Conservation (phyloP, 2,329 filamentous ascomycete genomes). For the Cladosporium sp. region DNA sequence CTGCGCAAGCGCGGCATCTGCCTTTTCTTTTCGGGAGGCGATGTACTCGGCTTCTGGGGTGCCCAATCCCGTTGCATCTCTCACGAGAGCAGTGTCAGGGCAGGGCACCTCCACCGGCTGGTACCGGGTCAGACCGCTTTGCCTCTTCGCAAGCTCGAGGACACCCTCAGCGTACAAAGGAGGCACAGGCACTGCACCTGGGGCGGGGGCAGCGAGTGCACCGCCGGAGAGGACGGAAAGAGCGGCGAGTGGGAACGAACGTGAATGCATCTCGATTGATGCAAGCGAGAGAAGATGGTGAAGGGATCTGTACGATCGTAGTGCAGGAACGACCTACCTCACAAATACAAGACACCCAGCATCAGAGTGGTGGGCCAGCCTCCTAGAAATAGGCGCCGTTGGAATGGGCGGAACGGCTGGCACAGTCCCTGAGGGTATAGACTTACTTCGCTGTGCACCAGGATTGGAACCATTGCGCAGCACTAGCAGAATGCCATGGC, state of each 20-base stretch:
- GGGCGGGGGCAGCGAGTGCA: neutral
- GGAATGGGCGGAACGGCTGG: neutral
- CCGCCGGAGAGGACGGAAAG: neutral
- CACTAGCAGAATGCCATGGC: neutral
- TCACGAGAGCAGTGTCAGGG: conserved; percentile 34
- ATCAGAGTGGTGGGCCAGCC: neutral
- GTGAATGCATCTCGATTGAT: conserved; percentile 4
- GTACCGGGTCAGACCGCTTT: conserved; percentile 20
- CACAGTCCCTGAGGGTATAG: neutral
- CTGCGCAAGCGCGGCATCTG: conserved; percentile 32
- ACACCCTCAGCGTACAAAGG: conserved; percentile 4
- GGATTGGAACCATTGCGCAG: neutral
- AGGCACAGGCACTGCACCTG: neutral
- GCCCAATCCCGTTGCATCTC: conserved; percentile 32
- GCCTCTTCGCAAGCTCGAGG: neutral
- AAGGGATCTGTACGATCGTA: neutral
- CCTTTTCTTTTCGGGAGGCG: conserved; percentile 32
- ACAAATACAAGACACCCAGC: neutral
- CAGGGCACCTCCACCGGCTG: conserved; percentile 34
- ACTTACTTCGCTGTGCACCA: neutral
- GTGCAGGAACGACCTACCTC: neutral
- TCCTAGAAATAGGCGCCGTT: conserved; percentile 6
- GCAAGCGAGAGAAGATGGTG: neutral
- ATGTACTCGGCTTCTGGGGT: conserved; percentile 36
- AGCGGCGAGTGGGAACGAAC: neutral